Conservation (phyloP, 1,139 yeast genomes). For the Tardiomyces digboiensis region DNA sequence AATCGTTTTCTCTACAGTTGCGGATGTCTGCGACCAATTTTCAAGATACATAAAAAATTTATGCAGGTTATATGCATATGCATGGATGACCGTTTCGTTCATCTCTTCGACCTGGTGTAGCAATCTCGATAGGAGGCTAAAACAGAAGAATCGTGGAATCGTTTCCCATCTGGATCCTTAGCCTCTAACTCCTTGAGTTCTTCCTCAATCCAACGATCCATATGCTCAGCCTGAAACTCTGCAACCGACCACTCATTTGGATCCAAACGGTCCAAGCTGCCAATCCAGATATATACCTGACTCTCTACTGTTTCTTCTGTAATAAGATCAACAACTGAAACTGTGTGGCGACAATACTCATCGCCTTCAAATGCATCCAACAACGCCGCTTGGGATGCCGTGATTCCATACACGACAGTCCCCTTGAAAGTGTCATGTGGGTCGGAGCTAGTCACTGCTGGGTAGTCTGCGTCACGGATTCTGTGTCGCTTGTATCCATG, state of each 20-base stretch:
- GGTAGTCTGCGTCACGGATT: constrained; percentile 7
- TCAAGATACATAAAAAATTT: too few species aligned
- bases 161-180: background rate
- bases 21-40: too few species aligned
- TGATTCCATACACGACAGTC: constrained; percentile 6
- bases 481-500: background rate
- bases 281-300: constrained; percentile 1
- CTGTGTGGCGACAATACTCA: constrained; percentile 9
- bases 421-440: constrained; percentile 5
- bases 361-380: constrained; percentile 12
- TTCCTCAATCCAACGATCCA: constrained; percentile 1
- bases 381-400: constrained; percentile 3
- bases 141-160: background rate
- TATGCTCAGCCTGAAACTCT: background rate
- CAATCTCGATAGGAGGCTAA: background rate
- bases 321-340: constrained; percentile 3
- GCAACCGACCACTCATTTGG: background rate
- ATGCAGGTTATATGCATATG: background rate
- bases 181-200: background rate
- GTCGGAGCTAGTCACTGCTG: constrained; percentile 6
- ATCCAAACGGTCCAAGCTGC: background rate
- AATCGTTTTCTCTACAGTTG: too few species aligned
- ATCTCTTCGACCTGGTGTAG: background rate
- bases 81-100: background rate
- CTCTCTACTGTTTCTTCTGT: background rate